These are phyloP conservation scores for Cnidoscolus chayamansa DNA, from an alignment of 441 rosid genomes.

Conservation along the genomic window DNA sequence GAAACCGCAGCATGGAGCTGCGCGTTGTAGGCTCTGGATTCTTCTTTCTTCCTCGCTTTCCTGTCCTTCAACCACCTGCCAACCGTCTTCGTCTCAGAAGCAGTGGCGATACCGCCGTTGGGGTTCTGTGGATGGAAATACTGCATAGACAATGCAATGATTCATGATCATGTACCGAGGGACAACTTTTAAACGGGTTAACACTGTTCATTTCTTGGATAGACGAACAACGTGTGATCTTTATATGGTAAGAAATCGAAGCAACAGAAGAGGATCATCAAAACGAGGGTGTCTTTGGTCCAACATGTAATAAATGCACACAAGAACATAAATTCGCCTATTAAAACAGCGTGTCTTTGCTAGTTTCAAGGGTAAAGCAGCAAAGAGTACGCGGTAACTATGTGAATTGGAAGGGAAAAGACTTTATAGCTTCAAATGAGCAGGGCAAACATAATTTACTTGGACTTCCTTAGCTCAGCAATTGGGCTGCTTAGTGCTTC, in stretches of 20 bases:
- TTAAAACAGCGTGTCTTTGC: too few relatives aligned
- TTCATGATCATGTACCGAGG: background rate
- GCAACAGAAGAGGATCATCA: background rate
- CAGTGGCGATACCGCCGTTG: conserved; percentile 45
- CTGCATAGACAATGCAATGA: conserved; percentile 40
- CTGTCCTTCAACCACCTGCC: conserved; percentile 96
- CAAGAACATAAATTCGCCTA: background rate
- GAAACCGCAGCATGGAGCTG: conserved; percentile 84
- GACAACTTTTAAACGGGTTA: background rate
- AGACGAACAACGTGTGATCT: background rate
- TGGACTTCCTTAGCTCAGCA: conserved; percentile 16
- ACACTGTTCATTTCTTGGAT: background rate
- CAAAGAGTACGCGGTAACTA: too few relatives aligned
- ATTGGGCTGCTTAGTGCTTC: background rate
- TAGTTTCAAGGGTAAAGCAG: background rate
- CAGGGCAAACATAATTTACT: conserved; percentile 8
- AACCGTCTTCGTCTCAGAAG: conserved; percentile 68
- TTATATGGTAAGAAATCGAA: background rate
- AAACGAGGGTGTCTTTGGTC: conserved; percentile 8
- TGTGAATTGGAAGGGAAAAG: background rate
- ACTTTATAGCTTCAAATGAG: conserved; percentile 14
- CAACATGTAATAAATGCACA: background rate
- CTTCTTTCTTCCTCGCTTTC: conserved; percentile 87
- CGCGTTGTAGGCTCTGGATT: conserved; percentile 76
- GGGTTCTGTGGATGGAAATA: conserved; percentile 76